These are phyloP conservation scores for Calvatia gigantea DNA, from an alignment of 768 basidiomycete species.

Conservation along the genomic window DNA sequence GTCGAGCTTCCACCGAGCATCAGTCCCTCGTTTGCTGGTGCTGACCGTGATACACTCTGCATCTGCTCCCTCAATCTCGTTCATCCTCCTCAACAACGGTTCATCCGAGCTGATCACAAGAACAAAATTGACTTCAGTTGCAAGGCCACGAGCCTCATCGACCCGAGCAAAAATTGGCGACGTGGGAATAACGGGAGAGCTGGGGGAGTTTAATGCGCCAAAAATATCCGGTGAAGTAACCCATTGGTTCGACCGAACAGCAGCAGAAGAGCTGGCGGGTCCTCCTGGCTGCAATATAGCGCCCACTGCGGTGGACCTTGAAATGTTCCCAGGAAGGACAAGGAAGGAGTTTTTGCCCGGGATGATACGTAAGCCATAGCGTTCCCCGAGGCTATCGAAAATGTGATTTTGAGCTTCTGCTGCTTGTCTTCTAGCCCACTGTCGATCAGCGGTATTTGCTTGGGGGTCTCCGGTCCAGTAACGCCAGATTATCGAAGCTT, in stretches of 20 bases:
- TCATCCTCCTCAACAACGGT: slow-evolving; percentile 70
- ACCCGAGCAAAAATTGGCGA: slow-evolving; percentile 11
- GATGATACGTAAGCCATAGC: slow-evolving; percentile 79
- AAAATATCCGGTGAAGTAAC: background rate
- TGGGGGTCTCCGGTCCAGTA: slow-evolving; percentile 63
- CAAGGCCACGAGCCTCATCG: slow-evolving; percentile 25
- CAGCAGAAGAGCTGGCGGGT: slow-evolving; percentile 36
- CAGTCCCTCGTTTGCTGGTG: slow-evolving; percentile 71
- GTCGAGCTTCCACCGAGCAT: slow-evolving; percentile 67
- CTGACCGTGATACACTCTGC: slow-evolving; percentile 44
- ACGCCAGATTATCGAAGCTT: slow-evolving; percentile 81
- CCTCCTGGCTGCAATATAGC: slow-evolving; percentile 71
- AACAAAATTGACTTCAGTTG: slow-evolving; percentile 52
- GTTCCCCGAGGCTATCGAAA: slow-evolving; percentile 83
- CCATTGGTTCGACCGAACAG: slow-evolving; percentile 20
- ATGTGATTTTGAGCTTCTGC: slow-evolving; percentile 92
- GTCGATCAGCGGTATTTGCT: slow-evolving; percentile 55
- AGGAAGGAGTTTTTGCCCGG: slow-evolving; percentile 79
- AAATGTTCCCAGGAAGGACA: slow-evolving; percentile 78
- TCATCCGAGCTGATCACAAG: slow-evolving; percentile 73
- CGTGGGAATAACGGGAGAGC: background rate
- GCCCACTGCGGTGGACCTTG: slow-evolving; percentile 78
- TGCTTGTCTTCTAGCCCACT: slow-evolving; percentile 84
- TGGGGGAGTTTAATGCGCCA: background rate
- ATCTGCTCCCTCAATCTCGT: slow-evolving; percentile 69